These are phyloP conservation scores for Polychytrium aggregatum DNA, from an alignment of 192 early-diverging fungal genomes.

Conservation along the genomic window DNA sequence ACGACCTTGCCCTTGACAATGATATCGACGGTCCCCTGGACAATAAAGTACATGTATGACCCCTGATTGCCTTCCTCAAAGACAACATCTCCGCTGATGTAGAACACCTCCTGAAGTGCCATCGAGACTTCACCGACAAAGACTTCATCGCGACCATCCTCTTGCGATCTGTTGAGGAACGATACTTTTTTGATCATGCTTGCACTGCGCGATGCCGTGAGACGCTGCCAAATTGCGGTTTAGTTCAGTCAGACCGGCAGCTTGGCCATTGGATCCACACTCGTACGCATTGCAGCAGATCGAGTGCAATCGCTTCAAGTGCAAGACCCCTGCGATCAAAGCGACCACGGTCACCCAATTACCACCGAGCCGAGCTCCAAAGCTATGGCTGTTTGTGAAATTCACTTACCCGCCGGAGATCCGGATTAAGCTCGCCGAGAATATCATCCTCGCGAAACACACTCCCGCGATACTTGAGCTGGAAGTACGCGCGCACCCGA, in stretches of 20 bases:
- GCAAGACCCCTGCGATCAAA: too few relatives aligned
- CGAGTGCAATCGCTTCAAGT: too few relatives aligned
- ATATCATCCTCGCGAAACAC: conserved; percentile 14
- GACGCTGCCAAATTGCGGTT: too few relatives aligned
- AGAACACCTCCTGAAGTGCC: neutral
- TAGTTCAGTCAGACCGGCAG: too few relatives aligned
- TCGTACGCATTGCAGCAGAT: too few relatives aligned
- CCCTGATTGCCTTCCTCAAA: neutral
- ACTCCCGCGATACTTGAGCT: conserved; percentile 22
- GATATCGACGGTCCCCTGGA: neutral
- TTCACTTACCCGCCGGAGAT: conserved; percentile 3
- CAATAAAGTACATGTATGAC: neutral
- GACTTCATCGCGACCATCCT: too few relatives aligned
- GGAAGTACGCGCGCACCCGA: conserved; percentile 14
- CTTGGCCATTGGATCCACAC: too few relatives aligned
- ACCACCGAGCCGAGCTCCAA: too few relatives aligned
- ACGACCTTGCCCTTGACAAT: too few relatives aligned
- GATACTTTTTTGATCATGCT: conserved; percentile 1
- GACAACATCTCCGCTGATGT: conserved; percentile 1
- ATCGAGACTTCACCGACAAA: neutral
- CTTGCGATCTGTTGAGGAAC: conserved; percentile 2
- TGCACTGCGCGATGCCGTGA: too few relatives aligned
- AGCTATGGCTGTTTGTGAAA: neutral
- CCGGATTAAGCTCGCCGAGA: conserved; percentile 9
- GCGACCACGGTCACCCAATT: too few relatives aligned